A percentile compares a stretch with the other conserved stretches of the same genome.
Conservation (phyloP, 495 filamentous ascomycete species). For the Pyrenula aspistea region DNA sequence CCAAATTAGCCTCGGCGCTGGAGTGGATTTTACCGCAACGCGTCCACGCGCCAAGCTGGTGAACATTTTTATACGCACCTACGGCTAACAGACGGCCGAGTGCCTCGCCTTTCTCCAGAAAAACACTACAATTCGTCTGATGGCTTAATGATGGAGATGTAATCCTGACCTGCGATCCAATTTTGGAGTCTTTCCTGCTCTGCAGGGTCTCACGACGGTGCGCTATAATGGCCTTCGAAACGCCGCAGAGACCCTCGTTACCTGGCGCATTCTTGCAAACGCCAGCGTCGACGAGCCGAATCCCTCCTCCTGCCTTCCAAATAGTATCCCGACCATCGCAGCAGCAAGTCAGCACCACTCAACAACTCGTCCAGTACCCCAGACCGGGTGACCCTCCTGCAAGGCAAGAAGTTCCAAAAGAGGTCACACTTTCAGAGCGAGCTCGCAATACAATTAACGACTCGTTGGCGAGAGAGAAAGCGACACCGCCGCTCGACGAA, state of each 20-base stretch:
- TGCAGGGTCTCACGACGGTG: no score
- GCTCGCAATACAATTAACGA: constrained; percentile 78
- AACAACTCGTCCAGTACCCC: not conserved
- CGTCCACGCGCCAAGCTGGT: no score
- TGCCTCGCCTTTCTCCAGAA: no score
- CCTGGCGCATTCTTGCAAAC: constrained; percentile 68
- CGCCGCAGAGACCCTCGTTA: constrained; percentile 46
- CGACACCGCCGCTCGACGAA: constrained; percentile 80
- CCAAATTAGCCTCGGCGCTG: no score
- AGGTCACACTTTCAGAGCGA: constrained; percentile 44
- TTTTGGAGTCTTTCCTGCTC: no score
- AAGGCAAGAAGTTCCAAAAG: constrained; percentile 3
- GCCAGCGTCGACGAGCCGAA: constrained; percentile 32
- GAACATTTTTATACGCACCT: no score
- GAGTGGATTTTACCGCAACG: no score
- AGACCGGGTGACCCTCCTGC: not conserved
- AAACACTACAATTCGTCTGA: no score
- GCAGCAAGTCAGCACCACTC: constrained; percentile 2
- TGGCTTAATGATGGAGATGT: no score
- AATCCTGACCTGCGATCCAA: no score
- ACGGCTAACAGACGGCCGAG: no score
- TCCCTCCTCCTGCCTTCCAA: constrained; percentile 1
- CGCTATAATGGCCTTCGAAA: constrained; percentile 17
- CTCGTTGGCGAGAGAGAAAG: constrained; percentile 57
- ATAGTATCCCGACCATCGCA: constrained; percentile 1